These are phyloP conservation scores for Jatropha podagrica DNA, from an alignment of 441 rosid genomes.

Conservation along the genomic window DNA sequence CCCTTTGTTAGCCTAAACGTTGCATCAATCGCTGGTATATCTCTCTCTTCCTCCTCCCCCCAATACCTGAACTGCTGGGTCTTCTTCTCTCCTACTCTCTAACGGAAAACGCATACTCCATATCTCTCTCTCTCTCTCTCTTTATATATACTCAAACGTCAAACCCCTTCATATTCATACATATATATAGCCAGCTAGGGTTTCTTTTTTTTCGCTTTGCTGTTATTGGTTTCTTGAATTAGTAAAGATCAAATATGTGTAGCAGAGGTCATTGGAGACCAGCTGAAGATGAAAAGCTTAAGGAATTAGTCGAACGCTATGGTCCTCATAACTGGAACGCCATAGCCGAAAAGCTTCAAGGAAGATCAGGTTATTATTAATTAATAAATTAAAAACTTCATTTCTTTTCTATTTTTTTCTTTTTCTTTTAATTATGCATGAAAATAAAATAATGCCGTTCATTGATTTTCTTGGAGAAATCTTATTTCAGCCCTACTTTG, in stretches of 20 bases:
- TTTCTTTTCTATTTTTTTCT: neutral
- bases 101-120: constrained; percentile 8
- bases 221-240: neutral
- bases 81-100: constrained; percentile 27
- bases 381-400: neutral
- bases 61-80: constrained; percentile 33
- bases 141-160: neutral
- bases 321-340: constrained; percentile 81
- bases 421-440: neutral
- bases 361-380: constrained; percentile 55
- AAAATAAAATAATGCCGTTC: too few species aligned
- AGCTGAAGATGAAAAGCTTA: constrained; percentile 60
- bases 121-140: neutral
- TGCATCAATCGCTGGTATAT: constrained; percentile 62
- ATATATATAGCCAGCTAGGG: constrained; percentile 18
- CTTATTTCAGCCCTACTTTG: too few species aligned
- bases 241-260: constrained; percentile 32
- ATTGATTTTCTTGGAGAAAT: too few species aligned
- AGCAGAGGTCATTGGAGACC: constrained; percentile 79
- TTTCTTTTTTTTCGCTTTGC: constrained; percentile 6
- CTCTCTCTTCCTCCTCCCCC: constrained; percentile 28
- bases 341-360: constrained; percentile 60
- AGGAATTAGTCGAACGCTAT: constrained; percentile 45
- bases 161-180: neutral
- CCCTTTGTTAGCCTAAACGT: constrained; percentile 75